Conservation (phyloP, 83 land plant species). For the Thuja plicata region DNA sequence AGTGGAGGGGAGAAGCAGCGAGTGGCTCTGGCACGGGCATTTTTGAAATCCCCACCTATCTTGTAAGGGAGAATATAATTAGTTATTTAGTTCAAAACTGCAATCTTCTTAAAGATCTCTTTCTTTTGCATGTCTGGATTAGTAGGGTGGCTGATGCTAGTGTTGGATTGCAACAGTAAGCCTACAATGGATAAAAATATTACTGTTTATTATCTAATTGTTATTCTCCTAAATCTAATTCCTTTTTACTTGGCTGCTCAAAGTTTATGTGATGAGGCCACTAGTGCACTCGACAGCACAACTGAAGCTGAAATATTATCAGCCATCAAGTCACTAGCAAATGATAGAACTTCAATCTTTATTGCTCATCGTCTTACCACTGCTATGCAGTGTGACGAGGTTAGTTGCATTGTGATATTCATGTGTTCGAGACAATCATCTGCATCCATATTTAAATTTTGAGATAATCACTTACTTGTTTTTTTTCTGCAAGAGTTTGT, state of each 20-base stretch:
- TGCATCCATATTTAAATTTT: not conserved
- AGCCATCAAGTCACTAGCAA: constrained; percentile 77
- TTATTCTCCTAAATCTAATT: not conserved
- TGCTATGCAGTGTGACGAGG: constrained; percentile 99
- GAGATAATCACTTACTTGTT: not conserved
- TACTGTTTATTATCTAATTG: not conserved
- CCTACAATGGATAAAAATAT: not conserved
- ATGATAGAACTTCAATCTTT: constrained; percentile 80
- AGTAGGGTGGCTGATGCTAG: not conserved
- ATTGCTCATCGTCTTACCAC: constrained; percentile 98
- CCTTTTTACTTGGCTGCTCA: not conserved
- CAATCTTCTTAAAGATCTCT: constrained; percentile 12
- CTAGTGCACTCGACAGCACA: constrained; percentile 89
- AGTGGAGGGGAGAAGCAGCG: constrained; percentile 95
- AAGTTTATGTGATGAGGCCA: constrained; percentile 92
- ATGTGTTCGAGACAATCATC: not conserved
- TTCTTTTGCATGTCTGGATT: not conserved
- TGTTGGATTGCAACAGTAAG: not conserved
- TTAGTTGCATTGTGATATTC: constrained; percentile 12
- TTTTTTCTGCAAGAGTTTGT: not conserved
- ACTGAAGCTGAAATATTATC: constrained; percentile 84
- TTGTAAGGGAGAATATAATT: constrained; percentile 35
- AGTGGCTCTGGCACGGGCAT: constrained; percentile 83
- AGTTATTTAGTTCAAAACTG: not conserved
- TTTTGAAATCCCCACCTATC: constrained; percentile 71